Conservation (phyloP, 2,329 filamentous ascomycete genomes). For the Teratosphaeria zuluensis region DNA sequence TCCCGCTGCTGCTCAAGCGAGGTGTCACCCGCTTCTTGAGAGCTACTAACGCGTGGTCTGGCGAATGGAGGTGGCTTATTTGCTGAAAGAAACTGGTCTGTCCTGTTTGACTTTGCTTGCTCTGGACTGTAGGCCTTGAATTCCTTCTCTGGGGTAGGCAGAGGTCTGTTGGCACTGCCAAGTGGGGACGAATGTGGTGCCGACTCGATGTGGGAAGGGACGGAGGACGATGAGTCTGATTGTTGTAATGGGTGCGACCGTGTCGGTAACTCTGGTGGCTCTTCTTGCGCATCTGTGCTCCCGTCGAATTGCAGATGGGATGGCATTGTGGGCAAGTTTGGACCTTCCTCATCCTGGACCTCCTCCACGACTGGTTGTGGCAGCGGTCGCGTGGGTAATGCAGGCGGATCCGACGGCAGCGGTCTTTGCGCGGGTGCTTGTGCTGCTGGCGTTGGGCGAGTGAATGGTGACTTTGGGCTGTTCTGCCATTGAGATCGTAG, state of each 20-base stretch:
- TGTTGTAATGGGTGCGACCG: conserved; percentile 6
- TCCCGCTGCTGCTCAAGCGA: conserved; percentile 44
- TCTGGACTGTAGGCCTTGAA: conserved; percentile 8
- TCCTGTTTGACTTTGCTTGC: conserved; percentile 34
- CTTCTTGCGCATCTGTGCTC: background rate
- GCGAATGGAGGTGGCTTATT: conserved; percentile 42
- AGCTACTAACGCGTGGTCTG: conserved; percentile 25
- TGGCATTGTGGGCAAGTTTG: background rate
- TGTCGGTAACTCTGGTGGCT: background rate
- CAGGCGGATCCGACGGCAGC: conserved; percentile 10
- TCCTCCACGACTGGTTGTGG: conserved; percentile 20
- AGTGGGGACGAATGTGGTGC: conserved; percentile 11
- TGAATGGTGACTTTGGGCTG: background rate
- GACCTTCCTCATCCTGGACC: conserved; percentile 1
- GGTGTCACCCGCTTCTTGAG: conserved; percentile 41
- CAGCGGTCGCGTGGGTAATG: conserved; percentile 41
- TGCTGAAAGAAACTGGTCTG: conserved; percentile 48
- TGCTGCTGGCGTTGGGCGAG: conserved; percentile 4
- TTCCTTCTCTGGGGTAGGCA: conserved; percentile 17
- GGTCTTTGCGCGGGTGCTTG: conserved; percentile 19
- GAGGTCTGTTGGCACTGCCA: conserved; percentile 15
- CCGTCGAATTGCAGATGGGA: background rate
- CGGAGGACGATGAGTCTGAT: conserved; percentile 8
- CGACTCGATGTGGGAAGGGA: conserved; percentile 6
- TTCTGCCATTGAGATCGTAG: conserved; percentile 49